Evolutionary conservation across 257 asterid species (phyloP), one percentile per base, ranked within the genome.

Genomic region (Capsicum rhomboideum): DNA sequence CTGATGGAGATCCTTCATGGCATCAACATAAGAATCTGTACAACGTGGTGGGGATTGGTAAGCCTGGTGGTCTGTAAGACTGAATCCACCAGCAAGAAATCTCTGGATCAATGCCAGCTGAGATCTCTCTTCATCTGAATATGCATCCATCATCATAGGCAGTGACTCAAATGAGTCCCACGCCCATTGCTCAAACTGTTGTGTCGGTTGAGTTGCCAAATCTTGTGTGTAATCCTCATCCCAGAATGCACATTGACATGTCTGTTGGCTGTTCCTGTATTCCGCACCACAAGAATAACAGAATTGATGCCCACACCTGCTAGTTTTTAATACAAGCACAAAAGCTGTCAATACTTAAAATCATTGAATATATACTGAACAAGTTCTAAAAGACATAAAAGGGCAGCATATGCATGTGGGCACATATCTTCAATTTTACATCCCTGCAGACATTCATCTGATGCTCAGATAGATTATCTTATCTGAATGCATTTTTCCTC

Each of bases 41-140:
- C 92, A 90, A 53, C 80, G 92, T 2, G 95, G 93, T 26, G 97
- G 97, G 34, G 98, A 88, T 78, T 93, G 95, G 52, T 88, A 88
- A 23, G 92, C 86, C 49, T 85, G 85, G 68, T 90, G 94, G 21
- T 96, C 98, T 1, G 90, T 86, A 67, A 92, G 88, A 79, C 98
- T 86, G 85, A 95, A 95, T 56, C 97, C 92, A 67, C 99, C 99
- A 2, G 97, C 93, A 20, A 97, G 97, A 85, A 94, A 94, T 85
- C 98, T 90, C 84, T 97, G 98, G 86, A 95, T 97, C 61, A 97
- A 89, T 6, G 94, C 98, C 84, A 94, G 93, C 66, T 96, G 98
- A 54, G 99, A 96, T 85, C 97, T 91, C 90, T 96, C 99, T 86
- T 95, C 95, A 53, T 97, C 98, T 14, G 99, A 93, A 82, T 97